Base-by-base conservation (phyloP, 305 asterid species). In the Fraxinus baroniana region DNA sequence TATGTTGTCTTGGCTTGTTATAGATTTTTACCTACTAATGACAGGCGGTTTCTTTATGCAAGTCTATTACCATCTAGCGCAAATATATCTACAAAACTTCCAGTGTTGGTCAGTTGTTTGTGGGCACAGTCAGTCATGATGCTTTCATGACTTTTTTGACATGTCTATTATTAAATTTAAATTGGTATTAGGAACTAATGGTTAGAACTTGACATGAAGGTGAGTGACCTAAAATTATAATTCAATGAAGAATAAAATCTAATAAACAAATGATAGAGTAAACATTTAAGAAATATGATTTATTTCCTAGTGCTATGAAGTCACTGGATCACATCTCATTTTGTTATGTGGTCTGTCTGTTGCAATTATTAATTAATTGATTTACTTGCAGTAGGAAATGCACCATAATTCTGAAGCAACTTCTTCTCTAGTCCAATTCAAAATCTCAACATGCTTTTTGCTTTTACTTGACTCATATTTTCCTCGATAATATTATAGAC, bases 401-500 rank as follows among this genome's bases (percentile, higher is more conserved):
- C 44, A 39, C 78, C 37, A 18, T 72, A 70, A 80, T 32, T 62
- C 18, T 76, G 39, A 36, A 64, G 60, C 76, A 75, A 80, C 64
- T 76, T 55, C 57, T 74, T 81, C 36, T 81, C 60, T 71, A 74
- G 46, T 84, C 36, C 39, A n/a, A 81, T 66, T 79, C 80, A 68
- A 79, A 83, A 55, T 37, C 78, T 70, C 49, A 20, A 36, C 35
- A 57, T 55, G 39, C 64, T 37, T 35, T 35, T 26, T 44, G 4
- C 9, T 57, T 33, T 70, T 37, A 60, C 2, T 41, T 32, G 4
- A 22, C 70, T 85, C 49, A 70, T 55, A 73, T 76, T 13, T 41
- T 46, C 78, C 75, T 52, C n/a, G 4, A 7, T 52, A 35, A 10
- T 55, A n/a, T 76, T 36, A 20, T 32, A 35, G 78, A 78, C 76